phyloP scores from a whole-genome alignment of 2,329 filamentous ascomycete species.

The Pseudocercospora cruenta region DNA sequence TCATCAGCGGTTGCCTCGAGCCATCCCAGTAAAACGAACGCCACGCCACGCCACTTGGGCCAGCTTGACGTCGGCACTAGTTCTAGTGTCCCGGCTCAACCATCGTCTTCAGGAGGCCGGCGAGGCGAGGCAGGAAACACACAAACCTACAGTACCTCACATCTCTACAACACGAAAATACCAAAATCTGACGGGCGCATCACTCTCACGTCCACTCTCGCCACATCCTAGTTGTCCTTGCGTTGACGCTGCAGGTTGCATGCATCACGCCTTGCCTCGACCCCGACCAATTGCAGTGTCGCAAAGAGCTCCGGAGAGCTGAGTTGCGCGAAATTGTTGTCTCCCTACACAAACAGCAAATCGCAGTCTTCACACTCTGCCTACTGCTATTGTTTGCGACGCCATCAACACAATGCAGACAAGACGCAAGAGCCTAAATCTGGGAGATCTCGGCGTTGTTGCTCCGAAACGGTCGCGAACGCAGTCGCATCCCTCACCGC shows the following conservation, averaged over 20 bases:
- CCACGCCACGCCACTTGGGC: too few species aligned
- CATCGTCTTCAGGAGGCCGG: not conserved
- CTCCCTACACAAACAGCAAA: slow-evolving; percentile 11
- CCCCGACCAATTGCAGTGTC: slow-evolving; percentile 17
- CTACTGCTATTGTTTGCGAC: not conserved
- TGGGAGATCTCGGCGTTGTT: slow-evolving; percentile 90
- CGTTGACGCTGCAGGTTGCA: slow-evolving; percentile 19
- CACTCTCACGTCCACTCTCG: not conserved
- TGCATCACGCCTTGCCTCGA: slow-evolving; percentile 14
- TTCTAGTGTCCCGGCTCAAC: not conserved
- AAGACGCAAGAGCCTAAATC: slow-evolving; percentile 89
- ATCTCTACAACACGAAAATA: not conserved
- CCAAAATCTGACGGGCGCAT: not conserved
- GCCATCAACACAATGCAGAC: slow-evolving; percentile 72
- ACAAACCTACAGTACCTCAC: not conserved
- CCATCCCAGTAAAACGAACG: too few species aligned
- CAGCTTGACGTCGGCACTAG: not conserved
- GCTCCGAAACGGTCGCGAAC: slow-evolving; percentile 61
- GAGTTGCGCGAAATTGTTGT: slow-evolving; percentile 1
- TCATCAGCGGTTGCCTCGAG: not conserved
- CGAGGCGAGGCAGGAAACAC: not conserved
- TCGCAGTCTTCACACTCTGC: slow-evolving; percentile 1
- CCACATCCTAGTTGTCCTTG: slow-evolving; percentile 14
- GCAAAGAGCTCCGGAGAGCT: not conserved
- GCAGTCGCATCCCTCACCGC: slow-evolving; percentile 56